Percentiles rank a stretch among this genome's conserved stretches.
Conservation (phyloP, 164 flowering plant genomes). For the Platanus orientalis region DNA sequence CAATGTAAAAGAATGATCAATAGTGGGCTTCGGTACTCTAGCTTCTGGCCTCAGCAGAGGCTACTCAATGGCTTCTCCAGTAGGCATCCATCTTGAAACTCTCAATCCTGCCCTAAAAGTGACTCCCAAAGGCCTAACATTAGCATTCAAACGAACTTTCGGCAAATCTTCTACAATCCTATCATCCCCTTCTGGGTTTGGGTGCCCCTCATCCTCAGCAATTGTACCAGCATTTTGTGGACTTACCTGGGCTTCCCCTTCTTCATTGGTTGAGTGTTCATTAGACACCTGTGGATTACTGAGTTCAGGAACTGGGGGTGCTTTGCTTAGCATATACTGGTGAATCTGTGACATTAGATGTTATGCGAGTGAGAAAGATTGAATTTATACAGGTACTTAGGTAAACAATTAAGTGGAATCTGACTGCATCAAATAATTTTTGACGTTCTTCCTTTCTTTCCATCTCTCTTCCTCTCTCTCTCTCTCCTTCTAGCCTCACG, state of each 20-base stretch:
- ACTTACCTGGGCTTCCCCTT: no score
- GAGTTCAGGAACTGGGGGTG: conserved; percentile 51
- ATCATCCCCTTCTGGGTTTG: conserved; percentile 27
- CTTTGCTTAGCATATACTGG: conserved; percentile 80
- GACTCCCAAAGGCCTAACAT: conserved; percentile 34
- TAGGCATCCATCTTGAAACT: no score
- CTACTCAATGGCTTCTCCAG: conserved; percentile 24
- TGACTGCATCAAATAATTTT: conserved; percentile 84
- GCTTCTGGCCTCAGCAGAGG: no score
- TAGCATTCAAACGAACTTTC: conserved; percentile 40
- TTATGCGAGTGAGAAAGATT: neutral
- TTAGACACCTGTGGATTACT: conserved; percentile 23
- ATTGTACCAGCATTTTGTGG: conserved; percentile 21
- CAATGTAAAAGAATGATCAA: conserved; percentile 81
- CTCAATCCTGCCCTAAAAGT: no score
- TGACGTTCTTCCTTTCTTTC: no score
- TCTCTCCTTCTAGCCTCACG: no score
- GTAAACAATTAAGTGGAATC: neutral
- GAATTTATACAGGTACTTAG: neutral
- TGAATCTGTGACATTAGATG: conserved; percentile 55
- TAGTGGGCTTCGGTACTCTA: conserved; percentile 44
- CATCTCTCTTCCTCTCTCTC: no score
- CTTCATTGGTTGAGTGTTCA: no score
- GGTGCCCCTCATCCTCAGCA: conserved; percentile 21
- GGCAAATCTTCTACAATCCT: no score